Evolutionary conservation across 352 stramenopile genomes (phyloP).

Genomic region (Phytophthora pistaciae): DNA sequence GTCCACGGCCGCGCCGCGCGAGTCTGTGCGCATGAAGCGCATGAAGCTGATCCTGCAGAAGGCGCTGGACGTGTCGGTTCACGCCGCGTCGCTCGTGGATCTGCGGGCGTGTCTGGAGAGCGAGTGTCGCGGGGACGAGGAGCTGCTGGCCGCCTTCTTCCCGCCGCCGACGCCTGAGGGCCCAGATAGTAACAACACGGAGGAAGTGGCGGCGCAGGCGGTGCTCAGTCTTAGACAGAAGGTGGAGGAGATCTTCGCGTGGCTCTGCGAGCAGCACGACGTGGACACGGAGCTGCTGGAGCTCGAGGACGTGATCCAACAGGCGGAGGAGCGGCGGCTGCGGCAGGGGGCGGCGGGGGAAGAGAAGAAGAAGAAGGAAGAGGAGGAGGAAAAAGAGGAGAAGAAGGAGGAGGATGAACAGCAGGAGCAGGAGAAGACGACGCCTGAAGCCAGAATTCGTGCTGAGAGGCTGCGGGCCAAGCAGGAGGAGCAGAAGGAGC

Average conservation of each 20-base stretch:
- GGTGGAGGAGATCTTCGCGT: slow-evolving; percentile 66
- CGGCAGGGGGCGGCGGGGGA: slow-evolving; percentile 40
- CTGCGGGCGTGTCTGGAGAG: slow-evolving; percentile 61
- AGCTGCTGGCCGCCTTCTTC: slow-evolving; percentile 65
- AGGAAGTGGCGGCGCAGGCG: slow-evolving; percentile 60
- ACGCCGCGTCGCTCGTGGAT: slow-evolving; percentile 52
- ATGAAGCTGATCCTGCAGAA: slow-evolving; percentile 76
- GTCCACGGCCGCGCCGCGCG: slow-evolving; percentile 14
- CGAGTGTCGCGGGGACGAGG: slow-evolving; percentile 57
- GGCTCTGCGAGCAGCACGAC: slow-evolving; percentile 57
- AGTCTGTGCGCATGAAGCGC: slow-evolving; percentile 55
- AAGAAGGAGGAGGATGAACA: slow-evolving; percentile 8
- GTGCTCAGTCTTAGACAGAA: slow-evolving; percentile 63
- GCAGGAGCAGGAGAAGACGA: slow-evolving; percentile 8
- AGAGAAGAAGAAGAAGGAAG: slow-evolving; percentile 19
- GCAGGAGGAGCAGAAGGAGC: slow-evolving; percentile 57
- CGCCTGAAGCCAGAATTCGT: slow-evolving; percentile 52
- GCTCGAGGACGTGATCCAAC: slow-evolving; percentile 57
- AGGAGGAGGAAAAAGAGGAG: slow-evolving; percentile 12
- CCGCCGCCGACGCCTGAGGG: slow-evolving; percentile 23
- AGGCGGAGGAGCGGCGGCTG: slow-evolving; percentile 52
- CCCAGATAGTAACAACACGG: slow-evolving; percentile 38
- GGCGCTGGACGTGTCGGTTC: slow-evolving; percentile 69
- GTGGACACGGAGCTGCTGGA: slow-evolving; percentile 57
- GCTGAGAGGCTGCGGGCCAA: slow-evolving; percentile 59